Conservation (phyloP, 371 early-diverging fungal genomes). For the Mortierella sp. region DNA sequence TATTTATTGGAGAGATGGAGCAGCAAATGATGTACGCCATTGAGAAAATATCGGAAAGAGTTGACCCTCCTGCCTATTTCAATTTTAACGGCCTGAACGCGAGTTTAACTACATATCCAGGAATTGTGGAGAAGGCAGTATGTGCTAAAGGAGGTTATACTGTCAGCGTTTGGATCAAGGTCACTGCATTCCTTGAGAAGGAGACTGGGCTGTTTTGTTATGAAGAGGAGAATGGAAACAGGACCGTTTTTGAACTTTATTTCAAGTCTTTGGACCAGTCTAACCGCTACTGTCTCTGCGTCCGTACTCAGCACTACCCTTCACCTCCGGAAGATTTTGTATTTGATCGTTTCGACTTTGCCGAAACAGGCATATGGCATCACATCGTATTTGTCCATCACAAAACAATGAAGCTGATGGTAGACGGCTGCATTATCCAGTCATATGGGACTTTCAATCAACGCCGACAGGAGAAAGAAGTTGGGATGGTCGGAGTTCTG, state of each 20-base stretch:
- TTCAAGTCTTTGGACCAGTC: constrained; percentile 58
- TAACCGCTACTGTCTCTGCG: constrained; percentile 59
- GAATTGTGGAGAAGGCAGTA: constrained; percentile 51
- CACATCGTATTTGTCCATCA: constrained; percentile 59
- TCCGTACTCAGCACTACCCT: constrained; percentile 59
- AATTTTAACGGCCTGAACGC: constrained; percentile 58
- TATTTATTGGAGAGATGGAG: constrained; percentile 59
- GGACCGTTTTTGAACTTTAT: constrained; percentile 59
- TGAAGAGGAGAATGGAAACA: constrained; percentile 54
- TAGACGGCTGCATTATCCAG: constrained; percentile 58
- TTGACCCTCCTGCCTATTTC: constrained; percentile 59
- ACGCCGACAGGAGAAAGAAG: constrained; percentile 53
- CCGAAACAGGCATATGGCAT: constrained; percentile 58
- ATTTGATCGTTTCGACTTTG: constrained; percentile 60
- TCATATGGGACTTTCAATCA: constrained; percentile 60
- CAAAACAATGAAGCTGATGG: constrained; percentile 58
- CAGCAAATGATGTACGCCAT: constrained; percentile 61
- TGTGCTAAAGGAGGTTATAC: constrained; percentile 58
- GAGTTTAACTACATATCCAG: constrained; percentile 49
- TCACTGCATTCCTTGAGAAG: constrained; percentile 57
- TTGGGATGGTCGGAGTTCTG: constrained; percentile 49
- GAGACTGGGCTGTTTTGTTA: constrained; percentile 60
- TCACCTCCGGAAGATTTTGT: constrained; percentile 60
- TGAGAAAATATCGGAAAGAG: constrained; percentile 56
- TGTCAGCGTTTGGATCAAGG: constrained; percentile 58